Percentiles rank a stretch among this genome's conserved stretches.
Conservation (phyloP, 768 basidiomycete species). For the Astraeus odoratus region DNA sequence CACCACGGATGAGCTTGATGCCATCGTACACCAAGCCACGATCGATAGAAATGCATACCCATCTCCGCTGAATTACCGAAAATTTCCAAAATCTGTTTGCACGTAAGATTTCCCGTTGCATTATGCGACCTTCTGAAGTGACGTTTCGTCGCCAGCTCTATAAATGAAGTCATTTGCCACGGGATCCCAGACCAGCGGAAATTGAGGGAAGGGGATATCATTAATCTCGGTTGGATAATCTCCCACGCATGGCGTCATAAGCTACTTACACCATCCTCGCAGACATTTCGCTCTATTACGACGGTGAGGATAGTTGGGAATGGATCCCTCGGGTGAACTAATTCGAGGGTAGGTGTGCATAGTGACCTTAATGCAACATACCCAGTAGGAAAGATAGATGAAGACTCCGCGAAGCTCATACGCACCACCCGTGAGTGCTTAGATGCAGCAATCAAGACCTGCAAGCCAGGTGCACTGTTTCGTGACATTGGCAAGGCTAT, state of each 20-base stretch:
- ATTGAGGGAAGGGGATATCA: constrained; percentile 87
- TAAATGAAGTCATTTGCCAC: constrained; percentile 97
- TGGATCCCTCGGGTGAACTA: background rate
- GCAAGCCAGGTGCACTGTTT: constrained; percentile 90
- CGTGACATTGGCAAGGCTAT: constrained; percentile 84
- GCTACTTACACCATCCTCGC: constrained; percentile 11
- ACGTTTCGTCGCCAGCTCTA: constrained; percentile 44
- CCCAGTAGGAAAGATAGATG: constrained; percentile 80
- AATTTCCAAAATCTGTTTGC: constrained; percentile 95
- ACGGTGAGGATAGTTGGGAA: constrained; percentile 41
- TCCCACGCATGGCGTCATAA: constrained; percentile 4
- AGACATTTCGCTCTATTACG: constrained; percentile 79
- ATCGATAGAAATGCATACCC: constrained; percentile 92
- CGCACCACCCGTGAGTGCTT: constrained; percentile 74
- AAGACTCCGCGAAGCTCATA: constrained; percentile 78
- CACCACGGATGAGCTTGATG: constrained; percentile 93
- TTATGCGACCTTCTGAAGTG: constrained; percentile 2
- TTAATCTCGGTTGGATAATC: constrained; percentile 72
- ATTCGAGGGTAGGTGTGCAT: constrained; percentile 62
- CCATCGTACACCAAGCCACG: constrained; percentile 85
- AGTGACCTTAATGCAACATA: constrained; percentile 92
- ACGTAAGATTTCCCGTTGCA: constrained; percentile 49
- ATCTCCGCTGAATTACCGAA: constrained; percentile 85
- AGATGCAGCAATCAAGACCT: constrained; percentile 85
- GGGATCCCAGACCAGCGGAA: constrained; percentile 88